Evolutionary conservation across 2,329 filamentous ascomycete genomes (phyloP), one percentile per base, ranked within the genome.

Genomic region (Cladosporium velox): DNA sequence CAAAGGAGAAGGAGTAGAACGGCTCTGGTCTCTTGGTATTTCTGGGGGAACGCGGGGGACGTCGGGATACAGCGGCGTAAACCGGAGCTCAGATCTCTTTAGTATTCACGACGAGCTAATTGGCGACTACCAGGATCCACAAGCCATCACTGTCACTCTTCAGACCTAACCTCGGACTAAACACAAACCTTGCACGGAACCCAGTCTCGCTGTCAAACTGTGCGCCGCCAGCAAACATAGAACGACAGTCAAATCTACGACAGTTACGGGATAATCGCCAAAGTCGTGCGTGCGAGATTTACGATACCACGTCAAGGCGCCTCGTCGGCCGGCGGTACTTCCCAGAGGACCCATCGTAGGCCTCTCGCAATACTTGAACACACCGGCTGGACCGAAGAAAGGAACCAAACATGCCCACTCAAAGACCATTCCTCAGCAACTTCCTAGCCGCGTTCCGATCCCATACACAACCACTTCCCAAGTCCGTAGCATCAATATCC

Each of bases 401-500:
- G 26, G 15, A 3, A 8, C 8, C 44, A 54, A 44, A 28, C 10
- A 89, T 89, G 87, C 85, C 86, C 2, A 88, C 86, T 69, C 89
- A 90, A 79, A 80, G 87, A 66, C 72, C 87, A 84, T 90, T 90
- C 79, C 83, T 90, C 72, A 83, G 87, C 70, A 87, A 87, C 80
- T 89, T 90, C 79, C 84, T 90, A 68, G 85, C 88, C 58, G 87
- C 87, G 68, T 90, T 90, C 74, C 84, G 88, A 61, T 86, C 88
- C 60, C 87, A 89, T 73, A 87, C 87, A 15, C 72, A 73, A 51
- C 81, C 83, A 65, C 83, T 84, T 30, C 80, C 86, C 70, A 88
- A 88, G 73, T 79, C 86, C 28, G 81, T 85, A 34, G 74, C 80
- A 38, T 74, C 79, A 12, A 75, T 80, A 61, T 74, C 80, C 58